These are phyloP conservation scores for Rhododendron ferrugineum DNA, from an alignment of 148 eudicot genomes.

Conservation along the genomic window DNA sequence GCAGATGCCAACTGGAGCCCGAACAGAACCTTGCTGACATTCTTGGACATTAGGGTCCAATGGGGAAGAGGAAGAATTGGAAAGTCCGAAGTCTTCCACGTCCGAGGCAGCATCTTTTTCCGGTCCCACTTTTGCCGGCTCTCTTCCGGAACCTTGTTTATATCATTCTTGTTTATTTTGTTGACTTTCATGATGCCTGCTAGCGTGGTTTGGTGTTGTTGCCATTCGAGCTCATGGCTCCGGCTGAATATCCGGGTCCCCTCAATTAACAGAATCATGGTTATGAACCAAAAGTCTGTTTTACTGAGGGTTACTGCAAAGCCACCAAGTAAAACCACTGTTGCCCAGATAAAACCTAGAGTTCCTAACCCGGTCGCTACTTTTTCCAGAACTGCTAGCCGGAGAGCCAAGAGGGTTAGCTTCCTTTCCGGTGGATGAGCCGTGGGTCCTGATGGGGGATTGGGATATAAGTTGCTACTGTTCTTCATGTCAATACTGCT, in stretches of 20 bases:
- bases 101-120: constrained; percentile 24
- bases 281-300: constrained; percentile 80
- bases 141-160: background rate
- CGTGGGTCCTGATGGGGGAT: background rate
- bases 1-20: constrained; percentile 74
- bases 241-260: constrained; percentile 73
- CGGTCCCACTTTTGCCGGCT: constrained; percentile 19
- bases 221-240: constrained; percentile 91
- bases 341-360: constrained; percentile 86
- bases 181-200: constrained; percentile 5
- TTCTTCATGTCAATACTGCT: constrained; percentile 23
- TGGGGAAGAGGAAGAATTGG: constrained; percentile 60
- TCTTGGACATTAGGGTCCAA: constrained; percentile 15
- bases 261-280: constrained; percentile 60
- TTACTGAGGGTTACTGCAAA: constrained; percentile 64
- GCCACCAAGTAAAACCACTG: constrained; percentile 85
- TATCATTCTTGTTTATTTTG: constrained; percentile 15
- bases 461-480: constrained; percentile 21
- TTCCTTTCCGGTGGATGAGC: constrained; percentile 60
- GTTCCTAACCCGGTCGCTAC: constrained; percentile 74
- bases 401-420: constrained; percentile 76
- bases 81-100: constrained; percentile 62
- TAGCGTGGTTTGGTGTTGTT: constrained; percentile 62
- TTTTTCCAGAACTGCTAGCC: constrained; percentile 73
- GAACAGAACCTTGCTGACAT: constrained; percentile 64